Base-by-base conservation (phyloP, 768 basidiomycete species). In the Mycena albidolilacea region DNA sequence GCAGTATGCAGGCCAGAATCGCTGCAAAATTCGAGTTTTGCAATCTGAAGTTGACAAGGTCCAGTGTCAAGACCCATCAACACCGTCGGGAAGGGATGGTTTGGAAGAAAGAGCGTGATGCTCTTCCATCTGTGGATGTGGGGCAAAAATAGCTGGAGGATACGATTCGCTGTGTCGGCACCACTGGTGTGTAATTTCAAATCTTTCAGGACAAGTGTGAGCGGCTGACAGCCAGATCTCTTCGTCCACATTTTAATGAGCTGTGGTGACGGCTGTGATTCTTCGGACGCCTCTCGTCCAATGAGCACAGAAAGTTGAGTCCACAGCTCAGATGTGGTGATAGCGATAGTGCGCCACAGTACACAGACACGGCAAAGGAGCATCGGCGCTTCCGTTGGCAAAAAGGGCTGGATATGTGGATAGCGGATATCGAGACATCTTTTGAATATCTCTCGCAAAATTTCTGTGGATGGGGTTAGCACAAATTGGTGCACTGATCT, bases 401-500 rank as follows among this genome's bases (percentile, higher is more conserved):
- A 55, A 64, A 73, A 69, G 3, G 72, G 72, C 35, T 65, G 57
- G 21, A 50, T 5, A 21, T 65, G 67, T 4, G 72, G 67, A 55
- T 14, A 43, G 9, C 15, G 48, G 21, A 41, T 41, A 12, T 73
- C 63, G 46, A 69, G 30, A 60, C 72, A 73, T 3, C n/a, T 3
- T 62, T 44, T 64, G 58, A 73, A 73, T 35, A 73, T 69, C 7
- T 73, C n/a, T 41, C 55, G 72, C 38, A 73, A 23, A 48, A 73
- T 69, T 52, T 73, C 72, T 30, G 58, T 21, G 6, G 57, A 54
- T 15, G 46, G 21, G 21, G n/a, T 63, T 8, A 21, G 43, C n/a
- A n/a, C 19, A 30, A 60, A 61, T 30, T 30, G 30, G 41, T 59
- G 6, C 19, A 23, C 9, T 39, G n/a, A 50, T 48, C 37, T n/a